phyloP scores from a whole-genome alignment of 768 basidiomycete species.

The Agaricus bisporus region DNA sequence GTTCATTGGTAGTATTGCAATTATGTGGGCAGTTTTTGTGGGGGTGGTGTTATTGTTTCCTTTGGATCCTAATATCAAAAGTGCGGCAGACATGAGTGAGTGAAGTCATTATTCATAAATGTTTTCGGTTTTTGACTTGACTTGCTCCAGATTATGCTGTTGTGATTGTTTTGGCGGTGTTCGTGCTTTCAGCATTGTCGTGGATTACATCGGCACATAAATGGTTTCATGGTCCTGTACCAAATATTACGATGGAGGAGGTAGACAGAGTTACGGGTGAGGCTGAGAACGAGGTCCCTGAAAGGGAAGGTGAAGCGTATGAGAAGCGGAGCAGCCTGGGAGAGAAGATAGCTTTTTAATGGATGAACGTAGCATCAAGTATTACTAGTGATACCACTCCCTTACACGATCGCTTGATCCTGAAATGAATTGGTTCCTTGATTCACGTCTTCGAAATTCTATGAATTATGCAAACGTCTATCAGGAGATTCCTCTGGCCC shows the following conservation, averaged over 20 bases:
- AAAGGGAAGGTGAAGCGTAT: no score
- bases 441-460: no score
- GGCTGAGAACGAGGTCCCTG: no score
- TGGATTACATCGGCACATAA: conserved; percentile 64
- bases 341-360: no score
- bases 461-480: no score
- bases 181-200: conserved; percentile 55
- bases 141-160: conserved; percentile 53
- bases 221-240: conserved; percentile 67
- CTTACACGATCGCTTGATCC: no score
- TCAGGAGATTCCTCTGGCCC: no score
- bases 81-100: conserved; percentile 28
- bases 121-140: conserved; percentile 1
- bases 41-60: conserved; percentile 28
- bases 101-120: neutral
- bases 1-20: conserved; percentile 22
- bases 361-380: no score
- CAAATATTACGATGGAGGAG: conserved; percentile 33
- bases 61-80: conserved; percentile 14
- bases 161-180: conserved; percentile 58
- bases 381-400: no score
- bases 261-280: conserved; percentile 3
- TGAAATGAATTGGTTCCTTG: no score
- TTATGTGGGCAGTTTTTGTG: conserved; percentile 28
- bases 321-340: no score